phyloP scores from a whole-genome alignment of 768 basidiomycete species.

The Boletus insuetus region DNA sequence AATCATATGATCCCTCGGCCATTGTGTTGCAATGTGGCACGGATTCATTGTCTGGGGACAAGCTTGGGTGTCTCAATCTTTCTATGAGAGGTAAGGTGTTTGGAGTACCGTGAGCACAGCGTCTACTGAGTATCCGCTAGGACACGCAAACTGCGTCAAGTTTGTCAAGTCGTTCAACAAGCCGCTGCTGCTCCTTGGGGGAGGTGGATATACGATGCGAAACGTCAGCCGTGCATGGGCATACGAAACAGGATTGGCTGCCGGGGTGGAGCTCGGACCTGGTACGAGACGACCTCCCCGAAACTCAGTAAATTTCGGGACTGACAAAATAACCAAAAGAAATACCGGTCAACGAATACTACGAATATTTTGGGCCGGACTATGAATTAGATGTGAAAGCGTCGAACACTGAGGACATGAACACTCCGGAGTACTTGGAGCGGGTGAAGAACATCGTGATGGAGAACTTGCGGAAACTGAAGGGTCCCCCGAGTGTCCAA shows the following conservation, averaged over 20 bases:
- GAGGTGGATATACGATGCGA: conserved; percentile 98
- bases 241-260: conserved; percentile 96
- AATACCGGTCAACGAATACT: conserved; percentile 98
- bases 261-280: conserved; percentile 87
- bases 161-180: conserved; percentile 97
- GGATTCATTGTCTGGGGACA: conserved; percentile 95
- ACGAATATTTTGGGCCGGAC: conserved; percentile 98
- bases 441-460: conserved; percentile 90
- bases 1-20: conserved; percentile 89
- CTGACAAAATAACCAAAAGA: conserved; percentile 46
- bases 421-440: conserved; percentile 88
- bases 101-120: neutral
- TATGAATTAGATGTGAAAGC: conserved; percentile 93
- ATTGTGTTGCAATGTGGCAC: conserved; percentile 97
- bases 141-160: conserved; percentile 95
- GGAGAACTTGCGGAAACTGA: conserved; percentile 82
- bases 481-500: conserved; percentile 90
- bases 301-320: neutral
- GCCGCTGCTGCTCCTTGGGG: conserved; percentile 90
- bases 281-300: conserved; percentile 43
- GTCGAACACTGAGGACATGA: conserved; percentile 94
- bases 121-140: conserved; percentile 35
- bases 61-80: conserved; percentile 91
- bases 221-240: conserved; percentile 98
- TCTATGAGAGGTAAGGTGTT: conserved; percentile 78